phyloP scores from a whole-genome alignment of 331 rosid species.

The Saraca asoca region DNA sequence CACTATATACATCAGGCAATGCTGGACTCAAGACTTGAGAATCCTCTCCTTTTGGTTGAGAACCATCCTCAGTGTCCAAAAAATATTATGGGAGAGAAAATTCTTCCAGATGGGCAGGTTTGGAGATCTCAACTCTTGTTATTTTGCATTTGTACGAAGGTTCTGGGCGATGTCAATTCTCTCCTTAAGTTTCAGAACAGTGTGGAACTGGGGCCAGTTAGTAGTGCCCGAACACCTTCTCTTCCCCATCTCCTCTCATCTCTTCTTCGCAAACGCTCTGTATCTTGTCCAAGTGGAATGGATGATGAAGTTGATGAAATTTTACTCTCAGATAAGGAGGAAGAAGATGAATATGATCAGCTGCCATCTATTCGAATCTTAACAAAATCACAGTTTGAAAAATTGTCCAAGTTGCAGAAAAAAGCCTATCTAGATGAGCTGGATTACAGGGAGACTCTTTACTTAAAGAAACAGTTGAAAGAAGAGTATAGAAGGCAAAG shows the following conservation, averaged over 20 bases:
- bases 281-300: conserved; percentile 46
- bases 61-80: conserved; percentile 80
- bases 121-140: conserved; percentile 87
- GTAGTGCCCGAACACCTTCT: conserved; percentile 62
- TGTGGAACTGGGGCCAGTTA: conserved; percentile 72
- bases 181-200: conserved; percentile 77
- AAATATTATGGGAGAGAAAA: conserved; percentile 73
- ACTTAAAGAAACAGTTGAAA: conserved; percentile 81
- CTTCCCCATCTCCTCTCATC: conserved; percentile 94
- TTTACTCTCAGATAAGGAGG: conserved; percentile 54
- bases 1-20: conserved; percentile 81
- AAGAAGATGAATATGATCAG: conserved; percentile 83
- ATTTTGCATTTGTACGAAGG: conserved; percentile 78
- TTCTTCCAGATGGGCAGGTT: conserved; percentile 95
- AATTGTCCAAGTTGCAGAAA: conserved; percentile 68
- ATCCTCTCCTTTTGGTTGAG: conserved; percentile 84
- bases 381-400: conserved; percentile 76
- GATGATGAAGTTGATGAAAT: conserved; percentile 60
- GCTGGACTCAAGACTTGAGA: conserved; percentile 80
- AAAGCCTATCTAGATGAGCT: conserved; percentile 84
- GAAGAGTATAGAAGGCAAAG: conserved; percentile 61
- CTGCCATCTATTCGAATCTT: conserved; percentile 79
- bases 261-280: conserved; percentile 54
- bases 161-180: conserved; percentile 75
- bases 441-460: conserved; percentile 93